A percentile compares a stretch with the other conserved stretches of the same genome.
phyloP scores from a whole-genome alignment of 306 rosid species.

The Malus orientalis region DNA sequence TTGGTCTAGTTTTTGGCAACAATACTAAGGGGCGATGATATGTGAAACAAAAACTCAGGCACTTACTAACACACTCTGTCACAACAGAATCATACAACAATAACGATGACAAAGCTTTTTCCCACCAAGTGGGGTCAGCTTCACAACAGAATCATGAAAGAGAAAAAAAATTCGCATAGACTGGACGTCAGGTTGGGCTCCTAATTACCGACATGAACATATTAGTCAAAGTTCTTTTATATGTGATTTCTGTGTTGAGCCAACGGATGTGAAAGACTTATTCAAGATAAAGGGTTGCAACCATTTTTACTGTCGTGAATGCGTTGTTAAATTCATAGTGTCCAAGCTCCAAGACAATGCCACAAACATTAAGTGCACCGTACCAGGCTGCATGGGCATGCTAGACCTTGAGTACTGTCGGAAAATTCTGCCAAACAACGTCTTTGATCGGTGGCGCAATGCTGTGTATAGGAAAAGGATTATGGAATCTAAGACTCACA shows the following conservation, averaged over 20 bases:
- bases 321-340: slow-evolving; percentile 39
- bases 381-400: slow-evolving; percentile 24
- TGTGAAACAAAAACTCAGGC: no score
- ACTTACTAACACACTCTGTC: no score
- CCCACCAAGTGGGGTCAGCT: no score
- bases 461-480: slow-evolving; percentile 24
- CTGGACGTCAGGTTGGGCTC: no score
- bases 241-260: slow-evolving; percentile 29
- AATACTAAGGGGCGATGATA: no score
- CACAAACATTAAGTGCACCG: slow-evolving; percentile 27
- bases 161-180: not conserved
- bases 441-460: slow-evolving; percentile 31
- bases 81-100: no score
- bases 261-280: slow-evolving; percentile 1
- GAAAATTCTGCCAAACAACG: slow-evolving; percentile 18
- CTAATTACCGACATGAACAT: no score
- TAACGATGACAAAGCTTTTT: no score
- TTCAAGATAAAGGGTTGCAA: slow-evolving; percentile 27
- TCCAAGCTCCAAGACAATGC: slow-evolving; percentile 32
- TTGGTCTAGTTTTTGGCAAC: no score
- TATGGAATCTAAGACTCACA: not conserved
- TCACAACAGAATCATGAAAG: no score
- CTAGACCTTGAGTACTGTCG: slow-evolving; percentile 27
- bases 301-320: slow-evolving; percentile 45
- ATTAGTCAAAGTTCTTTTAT: not conserved